Evolutionary conservation across 345 rosid species (phyloP), one percentile per base, ranked within the genome.

Genomic region (Populus simonii): DNA sequence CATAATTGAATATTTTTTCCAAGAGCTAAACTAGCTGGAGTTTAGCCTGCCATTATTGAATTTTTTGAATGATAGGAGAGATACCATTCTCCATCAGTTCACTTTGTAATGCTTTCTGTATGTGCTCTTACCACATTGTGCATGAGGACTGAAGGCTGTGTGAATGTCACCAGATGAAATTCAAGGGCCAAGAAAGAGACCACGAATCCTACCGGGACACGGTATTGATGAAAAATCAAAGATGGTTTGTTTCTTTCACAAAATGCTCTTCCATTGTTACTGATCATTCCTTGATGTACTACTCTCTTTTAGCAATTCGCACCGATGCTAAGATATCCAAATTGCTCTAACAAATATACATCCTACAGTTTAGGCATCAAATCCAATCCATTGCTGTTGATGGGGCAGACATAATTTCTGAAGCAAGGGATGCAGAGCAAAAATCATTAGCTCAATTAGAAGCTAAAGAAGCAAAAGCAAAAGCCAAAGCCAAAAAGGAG

Each of bases 401-500:
- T 74, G 97, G 97, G 23, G 35, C 72, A 3, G 92, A 90, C 84
- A 80, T 92, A 74, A 84, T 91, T 71, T 81, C 91, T 74, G 86
- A 88, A 10, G 98, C 97, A n/a, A 76, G 68, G 59, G 86, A 85
- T 75, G 83, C 88, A 20, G 74, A 85, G 59, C 81, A 82, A 81
- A 91, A 87, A 80, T 80, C 94, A 11, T 76, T 88, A 51, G 89
- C 87, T 59, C 88, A 93, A 79, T 31, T 89, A 77, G 90, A 86
- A 85, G 93, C 88, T 27, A 90, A 84, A 83, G 96, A 89, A 55
- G 90, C 81, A 12, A 87, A 82, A 12, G 88, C 88, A 33, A 92
- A 90, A 89, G 97, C 81, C 79, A 92, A 90, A 73, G 94, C 86
- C n/a, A 92, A 92, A 79, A 83, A 77, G 78, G 97, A 92, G 78